A percentile compares a stretch with the other conserved stretches of the same genome.
These are phyloP conservation scores for Plantago coronopus DNA, from an alignment of 305 asterid genomes.

Conservation along the genomic window DNA sequence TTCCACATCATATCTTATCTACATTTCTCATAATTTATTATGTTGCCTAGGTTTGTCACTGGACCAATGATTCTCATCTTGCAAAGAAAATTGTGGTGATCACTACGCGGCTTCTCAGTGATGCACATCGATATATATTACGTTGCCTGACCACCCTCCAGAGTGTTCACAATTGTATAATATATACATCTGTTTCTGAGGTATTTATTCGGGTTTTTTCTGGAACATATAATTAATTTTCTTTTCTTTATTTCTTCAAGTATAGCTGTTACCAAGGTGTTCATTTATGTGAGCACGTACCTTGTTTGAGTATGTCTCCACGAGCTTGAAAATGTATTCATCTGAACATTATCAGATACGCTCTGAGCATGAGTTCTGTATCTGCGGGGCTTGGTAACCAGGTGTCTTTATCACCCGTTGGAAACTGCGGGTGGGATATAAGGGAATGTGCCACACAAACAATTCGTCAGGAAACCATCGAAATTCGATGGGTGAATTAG, in stretches of 20 bases:
- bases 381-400: background rate
- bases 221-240: slow-evolving; percentile 6
- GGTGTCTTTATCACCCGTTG: background rate
- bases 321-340: slow-evolving; percentile 3
- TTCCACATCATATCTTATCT: background rate
- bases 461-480: background rate
- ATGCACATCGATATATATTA: slow-evolving; percentile 79
- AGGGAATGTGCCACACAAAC: background rate
- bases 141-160: slow-evolving; percentile 73
- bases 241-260: background rate
- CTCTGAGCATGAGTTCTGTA: slow-evolving; percentile 7
- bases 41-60: slow-evolving; percentile 55
- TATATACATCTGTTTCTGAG: slow-evolving; percentile 89
- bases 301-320: slow-evolving; percentile 6
- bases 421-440: background rate
- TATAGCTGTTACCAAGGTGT: slow-evolving; percentile 2
- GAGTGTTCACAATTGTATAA: slow-evolving; percentile 44
- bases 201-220: slow-evolving; percentile 30
- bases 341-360: background rate
- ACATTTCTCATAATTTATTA: slow-evolving; percentile 16
- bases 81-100: slow-evolving; percentile 68
- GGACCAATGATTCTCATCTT: slow-evolving; percentile 45
- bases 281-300: background rate
- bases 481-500: background rate
- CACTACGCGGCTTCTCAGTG: slow-evolving; percentile 79